phyloP scores from a whole-genome alignment of 1,284 basidiomycete genomes.

The Stygiomarasmius scandens region DNA sequence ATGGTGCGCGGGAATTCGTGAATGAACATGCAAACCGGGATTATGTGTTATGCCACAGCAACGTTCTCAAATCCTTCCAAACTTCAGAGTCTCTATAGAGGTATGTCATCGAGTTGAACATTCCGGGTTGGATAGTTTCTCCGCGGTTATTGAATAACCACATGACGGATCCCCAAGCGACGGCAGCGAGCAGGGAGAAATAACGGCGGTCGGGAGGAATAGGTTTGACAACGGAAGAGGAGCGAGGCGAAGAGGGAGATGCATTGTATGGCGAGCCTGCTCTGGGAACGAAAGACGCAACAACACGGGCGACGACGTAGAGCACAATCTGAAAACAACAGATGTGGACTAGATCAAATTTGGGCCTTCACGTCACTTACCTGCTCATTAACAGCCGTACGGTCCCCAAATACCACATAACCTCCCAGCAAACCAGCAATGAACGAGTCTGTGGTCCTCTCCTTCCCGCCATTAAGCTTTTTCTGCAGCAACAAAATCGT shows the following conservation, averaged over 20 bases:
- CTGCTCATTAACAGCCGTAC: constrained; percentile 98
- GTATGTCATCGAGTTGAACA: constrained; percentile 68
- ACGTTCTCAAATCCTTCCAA: constrained; percentile 71
- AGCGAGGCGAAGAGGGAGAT: constrained; percentile 31
- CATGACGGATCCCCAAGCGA: constrained; percentile 79
- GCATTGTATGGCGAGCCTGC: constrained; percentile 46
- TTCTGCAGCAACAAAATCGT: constrained; percentile 80
- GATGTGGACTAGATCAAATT: no score
- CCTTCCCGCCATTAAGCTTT: constrained; percentile 80
- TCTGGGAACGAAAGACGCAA: constrained; percentile 87
- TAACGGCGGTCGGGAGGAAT: constrained; percentile 29
- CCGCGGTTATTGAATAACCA: constrained; percentile 72
- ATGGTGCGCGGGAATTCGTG: no score
- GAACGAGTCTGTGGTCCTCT: constrained; percentile 83
- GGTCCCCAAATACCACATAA: constrained; percentile 91
- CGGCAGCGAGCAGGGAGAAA: constrained; percentile 71
- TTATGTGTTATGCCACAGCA: constrained; percentile 82
- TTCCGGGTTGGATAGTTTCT: constrained; percentile 74
- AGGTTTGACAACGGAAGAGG: constrained; percentile 15
- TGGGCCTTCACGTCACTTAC: no score
- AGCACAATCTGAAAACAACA: constrained; percentile 81
- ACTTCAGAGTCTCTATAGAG: constrained; percentile 80
- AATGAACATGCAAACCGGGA: background rate
- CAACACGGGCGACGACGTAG: constrained; percentile 89
- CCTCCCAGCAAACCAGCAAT: constrained; percentile 92